phyloP scores from a whole-genome alignment of 2,329 filamentous ascomycete species.

The Monilinia aucupariae region DNA sequence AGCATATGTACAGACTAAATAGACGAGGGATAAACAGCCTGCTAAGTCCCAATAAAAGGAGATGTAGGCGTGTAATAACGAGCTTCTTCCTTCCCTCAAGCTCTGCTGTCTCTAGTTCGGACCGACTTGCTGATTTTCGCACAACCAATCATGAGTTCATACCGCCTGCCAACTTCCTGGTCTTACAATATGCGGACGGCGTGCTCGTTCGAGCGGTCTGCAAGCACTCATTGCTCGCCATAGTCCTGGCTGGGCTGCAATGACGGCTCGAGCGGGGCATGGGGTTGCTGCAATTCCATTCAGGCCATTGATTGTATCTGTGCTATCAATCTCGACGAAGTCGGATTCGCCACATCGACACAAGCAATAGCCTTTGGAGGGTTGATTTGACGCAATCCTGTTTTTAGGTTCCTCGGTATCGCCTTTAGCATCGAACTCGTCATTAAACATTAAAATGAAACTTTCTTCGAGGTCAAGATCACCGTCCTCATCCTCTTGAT shows the following conservation, averaged over 20 bases:
- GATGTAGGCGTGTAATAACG: not conserved
- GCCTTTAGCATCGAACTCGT: not conserved
- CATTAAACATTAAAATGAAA: not conserved
- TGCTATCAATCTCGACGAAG: not conserved
- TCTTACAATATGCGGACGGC: not conserved
- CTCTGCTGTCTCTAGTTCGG: not conserved
- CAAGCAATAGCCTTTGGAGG: not conserved
- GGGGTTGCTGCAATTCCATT: not conserved
- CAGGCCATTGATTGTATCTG: not conserved
- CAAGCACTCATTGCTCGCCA: slow-evolving; percentile 10
- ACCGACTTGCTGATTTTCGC: not conserved
- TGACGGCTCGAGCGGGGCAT: not conserved
- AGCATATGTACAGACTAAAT: not conserved
- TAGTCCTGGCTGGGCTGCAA: not conserved
- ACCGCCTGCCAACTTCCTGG: slow-evolving; percentile 2
- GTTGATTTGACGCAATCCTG: not conserved
- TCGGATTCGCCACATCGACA: not conserved
- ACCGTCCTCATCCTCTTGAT: not conserved
- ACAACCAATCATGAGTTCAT: not conserved
- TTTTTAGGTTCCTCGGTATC: not conserved
- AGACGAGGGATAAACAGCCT: not conserved
- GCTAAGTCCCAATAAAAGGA: not conserved
- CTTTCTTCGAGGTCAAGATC: not conserved
- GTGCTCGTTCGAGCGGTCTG: slow-evolving; percentile 1
- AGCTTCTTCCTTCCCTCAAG: not conserved